phyloP scores from a whole-genome alignment of 2,329 filamentous ascomycete genomes.

The Sphaerostilbella broomeana region DNA sequence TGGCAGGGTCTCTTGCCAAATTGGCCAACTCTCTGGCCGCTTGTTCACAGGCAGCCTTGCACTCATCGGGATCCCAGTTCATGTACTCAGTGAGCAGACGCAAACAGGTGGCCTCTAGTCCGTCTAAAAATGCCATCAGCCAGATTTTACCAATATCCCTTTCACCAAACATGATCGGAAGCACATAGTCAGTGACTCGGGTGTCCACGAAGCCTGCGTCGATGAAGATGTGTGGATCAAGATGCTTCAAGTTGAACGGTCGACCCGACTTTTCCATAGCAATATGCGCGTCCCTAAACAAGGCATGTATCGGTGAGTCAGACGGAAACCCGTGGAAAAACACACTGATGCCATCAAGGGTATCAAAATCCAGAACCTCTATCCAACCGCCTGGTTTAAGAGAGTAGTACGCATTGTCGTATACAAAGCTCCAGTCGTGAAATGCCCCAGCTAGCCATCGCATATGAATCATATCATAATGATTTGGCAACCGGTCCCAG shows the following conservation, averaged over 20 bases:
- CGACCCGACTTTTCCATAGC: constrained; percentile 41
- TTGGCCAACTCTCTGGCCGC: constrained; percentile 43
- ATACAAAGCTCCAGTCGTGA: constrained; percentile 48
- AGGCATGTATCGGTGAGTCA: constrained; percentile 37
- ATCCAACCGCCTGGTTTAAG: constrained; percentile 53
- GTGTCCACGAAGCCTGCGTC: constrained; percentile 48
- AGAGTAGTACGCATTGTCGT: constrained; percentile 45
- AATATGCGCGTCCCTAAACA: constrained; percentile 35
- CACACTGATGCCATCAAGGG: constrained; percentile 29
- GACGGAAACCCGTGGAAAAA: constrained; percentile 35
- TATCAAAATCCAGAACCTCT: constrained; percentile 49
- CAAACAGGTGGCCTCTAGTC: constrained; percentile 42
- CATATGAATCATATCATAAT: constrained; percentile 52
- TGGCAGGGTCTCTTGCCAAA: constrained; percentile 40
- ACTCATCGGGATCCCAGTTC: constrained; percentile 45
- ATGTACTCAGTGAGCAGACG: constrained; percentile 47
- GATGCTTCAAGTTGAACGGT: constrained; percentile 38
- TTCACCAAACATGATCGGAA: constrained; percentile 42
- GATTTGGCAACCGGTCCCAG: constrained; percentile 47
- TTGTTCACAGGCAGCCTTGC: constrained; percentile 40
- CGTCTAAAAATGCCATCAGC: constrained; percentile 46
- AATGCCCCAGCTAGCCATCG: constrained; percentile 52
- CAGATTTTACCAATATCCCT: constrained; percentile 45
- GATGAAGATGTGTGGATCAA: constrained; percentile 38
- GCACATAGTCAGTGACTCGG: constrained; percentile 38